These are phyloP conservation scores for Rhodotorula sp. DNA, from an alignment of 1,284 basidiomycete species.

Conservation along the genomic window DNA sequence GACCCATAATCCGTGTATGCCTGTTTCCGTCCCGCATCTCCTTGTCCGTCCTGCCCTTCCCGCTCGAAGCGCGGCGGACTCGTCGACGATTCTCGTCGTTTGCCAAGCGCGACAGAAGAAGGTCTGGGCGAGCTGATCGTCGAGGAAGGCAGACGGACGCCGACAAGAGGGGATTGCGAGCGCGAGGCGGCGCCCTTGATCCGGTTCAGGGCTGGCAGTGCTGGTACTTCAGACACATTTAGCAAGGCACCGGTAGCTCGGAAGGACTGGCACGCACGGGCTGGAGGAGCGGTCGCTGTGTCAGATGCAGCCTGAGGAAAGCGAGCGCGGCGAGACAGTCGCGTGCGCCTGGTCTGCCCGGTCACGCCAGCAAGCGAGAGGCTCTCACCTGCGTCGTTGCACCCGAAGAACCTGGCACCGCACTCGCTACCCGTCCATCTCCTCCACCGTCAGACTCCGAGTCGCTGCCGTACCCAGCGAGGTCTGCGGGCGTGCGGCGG, in stretches of 20 bases:
- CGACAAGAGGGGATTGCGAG: constrained; percentile 18
- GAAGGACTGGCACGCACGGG: not conserved
- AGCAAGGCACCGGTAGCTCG: not conserved
- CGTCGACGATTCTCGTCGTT: constrained; percentile 12
- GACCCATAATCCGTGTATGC: too few relatives aligned
- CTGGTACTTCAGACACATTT: not conserved
- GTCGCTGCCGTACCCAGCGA: constrained; percentile 7
- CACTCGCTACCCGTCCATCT: too few relatives aligned
- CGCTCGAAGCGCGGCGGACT: constrained; percentile 25
- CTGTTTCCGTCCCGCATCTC: not conserved
- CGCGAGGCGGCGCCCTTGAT: constrained; percentile 14
- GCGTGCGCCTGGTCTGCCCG: constrained; percentile 13
- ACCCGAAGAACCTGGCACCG: not conserved
- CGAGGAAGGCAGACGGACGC: constrained; percentile 19
- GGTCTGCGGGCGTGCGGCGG: not conserved
- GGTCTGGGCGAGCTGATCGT: not conserved
- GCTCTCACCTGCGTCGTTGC: constrained; percentile 1
- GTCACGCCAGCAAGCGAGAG: not conserved
- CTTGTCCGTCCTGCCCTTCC: not conserved
- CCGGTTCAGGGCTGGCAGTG: constrained; percentile 1
- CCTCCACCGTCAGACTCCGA: constrained; percentile 4
- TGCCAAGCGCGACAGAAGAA: constrained; percentile 1
- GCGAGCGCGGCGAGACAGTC: constrained; percentile 1
- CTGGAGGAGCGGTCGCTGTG: constrained; percentile 7
- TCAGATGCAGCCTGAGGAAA: constrained; percentile 3